Evolutionary conservation across 805 yeast genomes (phyloP).

Genomic region (Cyberlindnera maritima): DNA sequence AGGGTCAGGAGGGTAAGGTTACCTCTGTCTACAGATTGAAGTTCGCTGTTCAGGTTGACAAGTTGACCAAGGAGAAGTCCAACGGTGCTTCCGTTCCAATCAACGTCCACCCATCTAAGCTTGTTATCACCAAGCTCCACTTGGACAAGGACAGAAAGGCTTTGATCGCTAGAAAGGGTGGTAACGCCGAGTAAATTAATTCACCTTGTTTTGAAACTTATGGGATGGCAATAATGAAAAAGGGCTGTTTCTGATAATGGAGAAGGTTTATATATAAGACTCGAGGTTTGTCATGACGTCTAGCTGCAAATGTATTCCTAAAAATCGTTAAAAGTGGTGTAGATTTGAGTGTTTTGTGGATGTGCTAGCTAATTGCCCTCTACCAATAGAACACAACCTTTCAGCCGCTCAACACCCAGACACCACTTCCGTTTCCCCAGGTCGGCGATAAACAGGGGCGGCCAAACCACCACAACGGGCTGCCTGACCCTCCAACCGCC

Average conservation of each 20-base stretch:
- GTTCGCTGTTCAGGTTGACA: conserved; percentile 94
- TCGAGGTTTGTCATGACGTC: conserved; percentile 11
- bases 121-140: conserved; percentile 97
- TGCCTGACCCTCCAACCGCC: background rate
- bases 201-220: background rate
- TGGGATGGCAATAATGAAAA: conserved; percentile 6
- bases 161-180: conserved; percentile 96
- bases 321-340: background rate
- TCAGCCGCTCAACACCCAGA: background rate
- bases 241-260: conserved; percentile 6
- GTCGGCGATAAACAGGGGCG: background rate
- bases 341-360: background rate
- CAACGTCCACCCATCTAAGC: conserved; percentile 98
- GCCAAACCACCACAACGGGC: background rate
- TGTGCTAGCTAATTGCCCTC: no score
- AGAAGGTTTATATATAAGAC: conserved; percentile 8
- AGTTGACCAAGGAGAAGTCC: conserved; percentile 95
- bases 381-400: background rate
- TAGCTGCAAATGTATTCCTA: conserved; percentile 15
- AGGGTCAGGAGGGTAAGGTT: conserved; percentile 99
- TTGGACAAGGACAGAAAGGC: conserved; percentile 99
- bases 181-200: conserved; percentile 77
- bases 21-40: conserved; percentile 98
- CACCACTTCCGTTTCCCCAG: background rate
- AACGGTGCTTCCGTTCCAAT: conserved; percentile 97